Conservation (phyloP, 1,139 yeast species). For the Taphrina deformans region DNA sequence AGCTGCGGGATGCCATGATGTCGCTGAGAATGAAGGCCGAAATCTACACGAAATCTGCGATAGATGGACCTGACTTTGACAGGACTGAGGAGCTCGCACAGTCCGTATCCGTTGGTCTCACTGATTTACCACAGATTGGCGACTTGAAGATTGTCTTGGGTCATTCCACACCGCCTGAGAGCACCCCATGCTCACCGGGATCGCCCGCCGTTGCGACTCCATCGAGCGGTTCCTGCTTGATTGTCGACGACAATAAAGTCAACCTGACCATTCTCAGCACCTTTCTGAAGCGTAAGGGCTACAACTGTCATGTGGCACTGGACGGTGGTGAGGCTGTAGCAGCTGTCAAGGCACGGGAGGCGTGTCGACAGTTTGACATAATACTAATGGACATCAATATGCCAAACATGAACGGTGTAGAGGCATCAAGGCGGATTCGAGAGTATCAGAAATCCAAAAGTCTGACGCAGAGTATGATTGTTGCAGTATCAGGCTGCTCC, state of each 20-base stretch:
- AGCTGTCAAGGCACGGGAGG: neutral
- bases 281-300: slow-evolving; percentile 14
- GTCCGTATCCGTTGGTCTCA: neutral
- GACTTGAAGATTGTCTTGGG: neutral
- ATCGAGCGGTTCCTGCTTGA: neutral
- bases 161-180: neutral
- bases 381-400: slow-evolving; percentile 26
- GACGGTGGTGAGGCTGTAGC: slow-evolving; percentile 13
- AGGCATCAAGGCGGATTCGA: slow-evolving; percentile 1
- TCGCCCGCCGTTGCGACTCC: neutral
- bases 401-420: slow-evolving; percentile 27
- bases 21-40: neutral
- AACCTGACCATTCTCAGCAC: slow-evolving; percentile 21
- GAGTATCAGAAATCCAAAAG: neutral
- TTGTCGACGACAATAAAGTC: slow-evolving; percentile 27
- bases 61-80: neutral
- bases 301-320: slow-evolving; percentile 5
- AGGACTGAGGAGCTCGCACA: neutral
- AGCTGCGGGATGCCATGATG: neutral
- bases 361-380: slow-evolving; percentile 7
- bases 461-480: neutral
- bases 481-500: slow-evolving; percentile 27
- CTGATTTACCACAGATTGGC: neutral
- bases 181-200: neutral
- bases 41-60: neutral